phyloP scores from a whole-genome alignment of 169 alveolate species.

The Plasmodium coatneyi region DNA sequence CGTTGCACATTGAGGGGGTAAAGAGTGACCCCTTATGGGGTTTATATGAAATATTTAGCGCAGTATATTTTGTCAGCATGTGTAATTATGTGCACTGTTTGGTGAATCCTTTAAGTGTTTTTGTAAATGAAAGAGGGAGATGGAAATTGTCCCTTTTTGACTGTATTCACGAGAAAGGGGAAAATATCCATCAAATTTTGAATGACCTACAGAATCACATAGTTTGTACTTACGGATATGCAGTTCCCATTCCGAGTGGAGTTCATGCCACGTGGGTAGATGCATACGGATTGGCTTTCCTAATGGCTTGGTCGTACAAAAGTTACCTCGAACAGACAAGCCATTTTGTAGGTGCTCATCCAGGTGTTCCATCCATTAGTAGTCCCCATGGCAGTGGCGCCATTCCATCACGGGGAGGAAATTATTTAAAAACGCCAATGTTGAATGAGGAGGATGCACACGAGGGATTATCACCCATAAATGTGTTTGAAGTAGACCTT shows the following conservation, averaged over 20 bases:
- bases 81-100: conserved; percentile 79
- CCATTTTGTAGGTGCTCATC: background rate
- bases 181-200: background rate
- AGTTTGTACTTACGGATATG: conserved; percentile 28
- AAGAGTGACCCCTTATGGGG: conserved; percentile 29
- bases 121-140: conserved; percentile 75
- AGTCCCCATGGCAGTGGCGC: background rate
- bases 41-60: conserved; percentile 67
- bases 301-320: conserved; percentile 58
- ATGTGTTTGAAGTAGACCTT: background rate
- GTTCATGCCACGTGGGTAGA: conserved; percentile 19
- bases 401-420: background rate
- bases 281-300: conserved; percentile 19
- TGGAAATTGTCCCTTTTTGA: conserved; percentile 78
- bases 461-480: background rate
- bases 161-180: conserved; percentile 78
- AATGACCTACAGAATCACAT: conserved; percentile 29
- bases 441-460: background rate
- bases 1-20: conserved; percentile 72
- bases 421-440: background rate
- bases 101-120: conserved; percentile 76
- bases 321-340: conserved; percentile 17
- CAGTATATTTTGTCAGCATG: conserved; percentile 78
- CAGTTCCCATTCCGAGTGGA: background rate
- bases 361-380: background rate